Evolutionary conservation across 805 yeast genomes (phyloP), one percentile per base, ranked within the genome.

Genomic region (Lipomyces oligophaga): DNA sequence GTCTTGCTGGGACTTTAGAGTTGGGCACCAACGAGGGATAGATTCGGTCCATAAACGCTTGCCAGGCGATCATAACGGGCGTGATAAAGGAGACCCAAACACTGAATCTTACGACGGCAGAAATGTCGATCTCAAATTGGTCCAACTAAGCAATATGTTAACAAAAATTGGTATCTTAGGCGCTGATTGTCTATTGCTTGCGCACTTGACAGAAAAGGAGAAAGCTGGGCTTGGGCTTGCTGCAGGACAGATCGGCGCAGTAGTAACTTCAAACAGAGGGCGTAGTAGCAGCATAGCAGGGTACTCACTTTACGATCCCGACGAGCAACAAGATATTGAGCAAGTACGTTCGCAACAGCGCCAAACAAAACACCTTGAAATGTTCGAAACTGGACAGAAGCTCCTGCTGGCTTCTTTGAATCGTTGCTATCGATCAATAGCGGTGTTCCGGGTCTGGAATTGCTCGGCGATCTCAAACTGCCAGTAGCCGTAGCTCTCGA

Each of bases 41-140:
- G 11, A 13, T 20, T 15, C 5, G 19, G 42, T 43, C 47, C 20
- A 43, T 41, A n/a, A 25, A 7, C 13, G 37, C 33, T 16, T 43
- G 47, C 47, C 47, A 43, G n/a, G 24, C 20, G 4, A 35, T 22
- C 27, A 41, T 32, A 26, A 51, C 20, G 38, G 46, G 24, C 25
- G 55, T 38, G 44, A 44, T 28, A 34, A 44, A 33, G 33, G 43
- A 27, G 21, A 41, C 41, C 47, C 48, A 58, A 57, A 1, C 63
- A 63, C 15, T 62, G 57, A 38, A 59, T 60, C 58, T 66, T 64
- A 15, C 62, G 65, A 66, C 54, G 58, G 42, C 35, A 25, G 21
- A 27, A 20, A 18, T n/a, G 15, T 43, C 38, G 26, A 38, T 15
- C 18, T 37, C 47, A 55, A 60, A 41, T 2, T 39, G 31, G 27